These are phyloP conservation scores for Mucor circinelloides DNA, from an alignment of 371 early-diverging fungal genomes.

Conservation along the genomic window DNA sequence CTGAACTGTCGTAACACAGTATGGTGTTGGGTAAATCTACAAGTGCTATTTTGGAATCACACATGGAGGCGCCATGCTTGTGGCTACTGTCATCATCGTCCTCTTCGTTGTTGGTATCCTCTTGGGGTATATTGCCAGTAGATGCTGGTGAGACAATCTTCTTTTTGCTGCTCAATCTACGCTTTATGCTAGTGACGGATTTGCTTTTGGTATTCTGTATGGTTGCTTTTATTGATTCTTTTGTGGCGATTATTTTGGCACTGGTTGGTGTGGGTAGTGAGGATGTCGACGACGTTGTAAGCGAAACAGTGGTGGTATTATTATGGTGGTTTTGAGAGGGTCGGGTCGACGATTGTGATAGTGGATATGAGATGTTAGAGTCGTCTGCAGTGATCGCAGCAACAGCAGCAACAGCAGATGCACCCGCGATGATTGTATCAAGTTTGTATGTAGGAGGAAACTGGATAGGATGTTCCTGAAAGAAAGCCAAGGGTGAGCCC, in stretches of 20 bases:
- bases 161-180: slow-evolving; percentile 2
- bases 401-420: background rate
- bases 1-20: slow-evolving; percentile 69
- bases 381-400: background rate
- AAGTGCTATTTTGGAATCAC: slow-evolving; percentile 1
- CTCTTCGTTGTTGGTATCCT: background rate
- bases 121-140: background rate
- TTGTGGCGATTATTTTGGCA: background rate
- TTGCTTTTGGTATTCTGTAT: background rate
- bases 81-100: background rate
- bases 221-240: background rate
- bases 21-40: background rate
- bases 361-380: background rate
- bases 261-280: slow-evolving; percentile 1
- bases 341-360: background rate
- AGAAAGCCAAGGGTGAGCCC: slow-evolving; percentile 58
- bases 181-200: slow-evolving; percentile 5
- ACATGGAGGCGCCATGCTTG: background rate
- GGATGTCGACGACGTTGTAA: slow-evolving; percentile 15
- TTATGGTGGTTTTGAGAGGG: background rate
- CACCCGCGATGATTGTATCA: slow-evolving; percentile 45
- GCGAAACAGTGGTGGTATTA: background rate
- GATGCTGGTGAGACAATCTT: background rate
- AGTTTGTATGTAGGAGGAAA: slow-evolving; percentile 92
- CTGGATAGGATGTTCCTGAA: slow-evolving; percentile 75